Percentiles rank a stretch among this genome's conserved stretches.
Evolutionary conservation across 768 basidiomycete genomes (phyloP).

Genomic region (Psilocybe subaeruginosa): DNA sequence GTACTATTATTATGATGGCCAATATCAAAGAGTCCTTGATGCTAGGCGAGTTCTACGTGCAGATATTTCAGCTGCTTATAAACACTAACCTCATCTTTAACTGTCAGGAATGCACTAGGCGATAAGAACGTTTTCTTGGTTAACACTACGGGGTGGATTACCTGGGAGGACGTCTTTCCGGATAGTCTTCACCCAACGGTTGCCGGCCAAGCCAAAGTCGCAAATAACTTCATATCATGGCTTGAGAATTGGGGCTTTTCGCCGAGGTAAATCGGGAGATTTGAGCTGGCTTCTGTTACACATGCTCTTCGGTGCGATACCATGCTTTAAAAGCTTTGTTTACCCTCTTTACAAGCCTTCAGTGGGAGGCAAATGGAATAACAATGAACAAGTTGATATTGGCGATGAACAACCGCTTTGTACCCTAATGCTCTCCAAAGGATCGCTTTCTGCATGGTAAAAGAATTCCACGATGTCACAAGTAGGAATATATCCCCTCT

Average conservation of each 20-base stretch:
- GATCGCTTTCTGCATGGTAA: too few species aligned
- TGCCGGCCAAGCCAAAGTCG: constrained; percentile 49
- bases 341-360: too few species aligned
- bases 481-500: too few species aligned
- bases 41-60: constrained; percentile 17
- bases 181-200: constrained; percentile 53
- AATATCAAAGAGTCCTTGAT: constrained; percentile 47
- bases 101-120: constrained; percentile 32
- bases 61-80: background rate
- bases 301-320: too few species aligned
- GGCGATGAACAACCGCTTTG: too few species aligned
- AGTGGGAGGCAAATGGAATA: too few species aligned
- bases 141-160: constrained; percentile 60
- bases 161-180: constrained; percentile 51
- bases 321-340: too few species aligned
- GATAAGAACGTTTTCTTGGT: constrained; percentile 54
- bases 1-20: constrained; percentile 48
- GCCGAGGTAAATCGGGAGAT: background rate
- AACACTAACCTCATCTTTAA: background rate
- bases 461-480: too few species aligned
- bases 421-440: too few species aligned
- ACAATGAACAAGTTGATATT: too few species aligned
- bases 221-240: constrained; percentile 45
- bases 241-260: constrained; percentile 48
- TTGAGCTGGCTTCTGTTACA: too few species aligned